Evolutionary conservation across 2,329 filamentous ascomycete species (phyloP), one percentile per base, ranked within the genome.

Genomic region (Elsinoe australis): DNA sequence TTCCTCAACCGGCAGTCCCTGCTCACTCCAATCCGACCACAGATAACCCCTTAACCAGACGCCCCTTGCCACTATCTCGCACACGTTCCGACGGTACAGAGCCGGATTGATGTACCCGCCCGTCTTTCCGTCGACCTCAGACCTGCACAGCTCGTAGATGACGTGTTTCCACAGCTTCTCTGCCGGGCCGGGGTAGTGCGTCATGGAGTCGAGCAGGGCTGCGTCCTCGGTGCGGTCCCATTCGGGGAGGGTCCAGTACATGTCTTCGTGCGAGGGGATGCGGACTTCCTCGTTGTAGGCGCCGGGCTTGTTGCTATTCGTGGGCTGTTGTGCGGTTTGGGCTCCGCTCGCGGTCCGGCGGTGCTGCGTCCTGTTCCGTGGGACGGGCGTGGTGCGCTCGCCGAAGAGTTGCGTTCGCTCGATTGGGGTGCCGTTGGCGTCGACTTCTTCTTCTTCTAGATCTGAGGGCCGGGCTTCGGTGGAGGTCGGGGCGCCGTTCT

Each of bases 401-500:
- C 35, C 33, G 51, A 72, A 67, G 4, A 65, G 49, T 1, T 63
- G 54, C 1, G 67, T 34, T 4, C 69, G 65, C 42, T 67, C 62
- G 41, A 71, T 69, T 0, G 47, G 47, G 0, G 59, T 22, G 4
- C 69, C 70, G 46, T 70, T 66, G 0, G 64, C 60, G 41, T 71
- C 69, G 18, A 54, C 51, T 51, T 35, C 24, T 45, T 48, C 38
- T 60, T 60, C 21, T 42, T 38, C 8, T n/a, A n/a, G n/a, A n/a
- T n/a, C n/a, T n/a, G n/a, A n/a, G 12, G 2, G n/a, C 8, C 24
- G 22, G 18, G 38, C 10, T 9, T 6, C 6, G 38, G 21, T 12
- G 24, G 18, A 8, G 21, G 5, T n/a, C 21, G 8, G 4, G n/a
- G 17, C 6, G 34, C 14, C 15, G 6, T 21, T 18, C 15, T n/a